A percentile compares a stretch with the other conserved stretches of the same genome.
phyloP scores from a whole-genome alignment of 805 yeast genomes.

The Candida takata region DNA sequence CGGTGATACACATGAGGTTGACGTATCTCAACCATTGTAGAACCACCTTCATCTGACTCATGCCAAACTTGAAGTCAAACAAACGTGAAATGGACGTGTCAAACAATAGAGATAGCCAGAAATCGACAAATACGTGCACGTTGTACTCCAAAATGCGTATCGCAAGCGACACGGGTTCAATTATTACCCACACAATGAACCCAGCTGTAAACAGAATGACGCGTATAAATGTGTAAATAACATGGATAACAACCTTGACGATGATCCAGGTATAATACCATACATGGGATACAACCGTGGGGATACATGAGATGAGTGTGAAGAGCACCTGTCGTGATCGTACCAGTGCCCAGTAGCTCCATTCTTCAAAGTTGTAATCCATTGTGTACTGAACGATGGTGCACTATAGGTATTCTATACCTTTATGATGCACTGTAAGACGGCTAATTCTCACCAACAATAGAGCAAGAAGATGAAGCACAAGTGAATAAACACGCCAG shows the following conservation, averaged over 20 bases:
- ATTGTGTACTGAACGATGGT: too few species aligned
- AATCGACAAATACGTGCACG: slow-evolving; percentile 11
- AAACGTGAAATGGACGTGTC: slow-evolving; percentile 13
- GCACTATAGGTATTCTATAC: too few species aligned
- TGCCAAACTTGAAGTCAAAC: slow-evolving; percentile 11
- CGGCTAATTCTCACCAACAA: too few species aligned
- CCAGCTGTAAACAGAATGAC: background rate
- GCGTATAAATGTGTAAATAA: background rate
- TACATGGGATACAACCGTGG: too few species aligned
- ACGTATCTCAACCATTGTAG: slow-evolving; percentile 19
- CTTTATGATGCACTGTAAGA: too few species aligned
- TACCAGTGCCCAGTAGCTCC: too few species aligned
- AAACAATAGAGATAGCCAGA: slow-evolving; percentile 15
- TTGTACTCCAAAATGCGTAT: slow-evolving; percentile 18
- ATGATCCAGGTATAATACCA: too few species aligned
- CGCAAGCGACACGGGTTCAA: slow-evolving; percentile 17
- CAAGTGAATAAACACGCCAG: too few species aligned
- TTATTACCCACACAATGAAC: slow-evolving; percentile 4
- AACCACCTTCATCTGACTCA: slow-evolving; percentile 13
- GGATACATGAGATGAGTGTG: too few species aligned
- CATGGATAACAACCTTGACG: background rate
- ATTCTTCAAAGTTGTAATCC: too few species aligned
- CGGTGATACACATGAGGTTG: slow-evolving; percentile 18
- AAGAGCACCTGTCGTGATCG: too few species aligned
- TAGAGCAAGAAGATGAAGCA: too few species aligned